Base-by-base conservation (phyloP, 2,329 filamentous ascomycete genomes). In the Colletotrichum sp. region DNA sequence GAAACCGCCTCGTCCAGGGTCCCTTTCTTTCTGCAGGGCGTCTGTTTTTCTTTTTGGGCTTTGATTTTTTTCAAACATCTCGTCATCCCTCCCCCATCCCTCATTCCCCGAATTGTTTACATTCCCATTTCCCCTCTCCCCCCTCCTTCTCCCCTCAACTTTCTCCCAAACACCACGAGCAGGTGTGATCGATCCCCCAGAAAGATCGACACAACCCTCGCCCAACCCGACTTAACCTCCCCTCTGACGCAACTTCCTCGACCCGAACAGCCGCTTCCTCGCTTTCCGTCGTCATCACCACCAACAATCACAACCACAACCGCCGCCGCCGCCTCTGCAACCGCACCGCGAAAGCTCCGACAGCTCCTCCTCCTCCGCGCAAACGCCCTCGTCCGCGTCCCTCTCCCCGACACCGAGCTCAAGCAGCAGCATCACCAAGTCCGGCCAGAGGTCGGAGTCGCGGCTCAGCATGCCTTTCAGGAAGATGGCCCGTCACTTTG, bases 401-500 rank as follows among this genome's bases (percentile, higher is more conserved):
- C 34, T 44, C 44, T 69, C 64, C 15, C 44, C 74, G 21, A 36
- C 55, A n/a, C 63, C 44, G 18, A 76, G 39, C 59, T 44, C 64
- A 9, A 76, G 52, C 44, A 73, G 62, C 44, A 73, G 44, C 24
- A 68, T 36, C 49, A 49, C 70, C 34, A 76, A 76, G 28, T 74
- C 70, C 70, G 74, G 70, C 70, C 65, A 59, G 24, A 68, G 64
- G 67, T 71, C 77, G 28, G 77, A 78, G 72, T 78, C 76, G 72
- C 76, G 72, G 16, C 30, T 78, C 60, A 77, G 71, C 32, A 82
- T 82, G 81, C 81, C 81, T 32, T 81, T 83, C 73, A 79, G 82
- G 63, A 81, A 83, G 32, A 85, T 89, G 82, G 86, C 86, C 68
- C 87, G 87, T 81, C 86, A 87, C 67, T 87, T 89, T 76, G 87